phyloP scores from a whole-genome alignment of 257 asterid species.

The Schizonepeta tenuifolia region DNA sequence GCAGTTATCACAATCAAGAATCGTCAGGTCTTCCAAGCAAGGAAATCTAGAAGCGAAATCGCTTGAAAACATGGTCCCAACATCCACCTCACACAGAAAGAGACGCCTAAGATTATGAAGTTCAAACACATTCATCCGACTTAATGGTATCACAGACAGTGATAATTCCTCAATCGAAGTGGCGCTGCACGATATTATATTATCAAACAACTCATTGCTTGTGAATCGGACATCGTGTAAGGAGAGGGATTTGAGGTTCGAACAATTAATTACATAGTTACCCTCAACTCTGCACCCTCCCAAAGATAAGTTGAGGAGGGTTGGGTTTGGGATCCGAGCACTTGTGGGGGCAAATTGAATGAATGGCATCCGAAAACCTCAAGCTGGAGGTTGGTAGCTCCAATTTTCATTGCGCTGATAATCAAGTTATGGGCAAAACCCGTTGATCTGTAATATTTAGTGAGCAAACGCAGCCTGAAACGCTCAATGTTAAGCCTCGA shows the following conservation, averaged over 20 bases:
- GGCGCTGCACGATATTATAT: not conserved
- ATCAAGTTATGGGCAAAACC: not conserved
- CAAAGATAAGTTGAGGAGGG: not conserved
- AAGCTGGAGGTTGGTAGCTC: not conserved
- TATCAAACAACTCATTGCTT: not conserved
- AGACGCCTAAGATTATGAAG: not conserved
- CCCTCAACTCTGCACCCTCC: not conserved
- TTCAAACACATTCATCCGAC: too few species aligned
- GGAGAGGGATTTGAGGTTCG: not conserved
- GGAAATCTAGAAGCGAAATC: too few species aligned
- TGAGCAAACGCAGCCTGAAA: not conserved
- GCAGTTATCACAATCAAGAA: too few species aligned
- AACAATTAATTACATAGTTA: not conserved
- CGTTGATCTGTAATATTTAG: too few species aligned
- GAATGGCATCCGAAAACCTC: too few species aligned
- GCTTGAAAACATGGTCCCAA: too few species aligned
- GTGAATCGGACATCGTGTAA: not conserved
- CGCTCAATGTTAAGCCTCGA: not conserved
- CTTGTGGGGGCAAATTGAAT: too few species aligned
- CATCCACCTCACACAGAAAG: not conserved
- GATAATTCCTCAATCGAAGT: not conserved
- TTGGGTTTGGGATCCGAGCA: slow-evolving; percentile 5
- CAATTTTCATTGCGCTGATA: not conserved
- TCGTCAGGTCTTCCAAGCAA: too few species aligned
- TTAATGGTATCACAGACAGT: not conserved